Evolutionary conservation across 192 early-diverging fungal species (phyloP).

Genomic region (Backusella parvicylindrica): DNA sequence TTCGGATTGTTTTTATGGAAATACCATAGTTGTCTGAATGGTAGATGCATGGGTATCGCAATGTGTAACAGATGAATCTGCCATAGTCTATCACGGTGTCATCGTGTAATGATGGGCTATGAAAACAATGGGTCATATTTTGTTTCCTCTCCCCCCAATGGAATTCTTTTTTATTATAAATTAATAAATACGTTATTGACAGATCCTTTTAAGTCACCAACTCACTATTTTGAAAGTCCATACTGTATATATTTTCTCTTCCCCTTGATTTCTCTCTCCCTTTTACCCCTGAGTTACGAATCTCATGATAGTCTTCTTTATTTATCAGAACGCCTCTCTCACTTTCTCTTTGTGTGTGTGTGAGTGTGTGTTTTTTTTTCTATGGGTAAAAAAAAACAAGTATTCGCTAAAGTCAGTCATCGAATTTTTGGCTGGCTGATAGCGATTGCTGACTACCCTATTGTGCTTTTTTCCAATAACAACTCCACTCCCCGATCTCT

Average conservation of each 20-base stretch:
- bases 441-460: not conserved
- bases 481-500: not conserved
- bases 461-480: not conserved
- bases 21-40: slow-evolving; percentile 2
- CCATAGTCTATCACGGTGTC: not conserved
- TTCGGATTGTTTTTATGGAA: not conserved
- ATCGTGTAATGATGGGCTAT: not conserved
- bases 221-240: not conserved
- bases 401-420: not conserved
- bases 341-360: not conserved
- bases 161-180: not conserved
- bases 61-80: not conserved
- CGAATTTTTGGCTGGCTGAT: not conserved
- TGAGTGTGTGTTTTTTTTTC: not conserved
- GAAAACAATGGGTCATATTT: not conserved
- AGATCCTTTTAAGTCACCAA: not conserved
- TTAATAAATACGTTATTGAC: not conserved
- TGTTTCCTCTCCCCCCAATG: too few species aligned
- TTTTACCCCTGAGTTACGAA: not conserved
- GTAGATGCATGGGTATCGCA: not conserved
- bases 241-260: not conserved
- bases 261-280: not conserved
- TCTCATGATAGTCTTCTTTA: not conserved
- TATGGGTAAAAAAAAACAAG: not conserved
- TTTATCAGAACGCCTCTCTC: not conserved